Conservation (phyloP, 2,329 filamentous ascomycete species). For the Grosmannia serpens region DNA sequence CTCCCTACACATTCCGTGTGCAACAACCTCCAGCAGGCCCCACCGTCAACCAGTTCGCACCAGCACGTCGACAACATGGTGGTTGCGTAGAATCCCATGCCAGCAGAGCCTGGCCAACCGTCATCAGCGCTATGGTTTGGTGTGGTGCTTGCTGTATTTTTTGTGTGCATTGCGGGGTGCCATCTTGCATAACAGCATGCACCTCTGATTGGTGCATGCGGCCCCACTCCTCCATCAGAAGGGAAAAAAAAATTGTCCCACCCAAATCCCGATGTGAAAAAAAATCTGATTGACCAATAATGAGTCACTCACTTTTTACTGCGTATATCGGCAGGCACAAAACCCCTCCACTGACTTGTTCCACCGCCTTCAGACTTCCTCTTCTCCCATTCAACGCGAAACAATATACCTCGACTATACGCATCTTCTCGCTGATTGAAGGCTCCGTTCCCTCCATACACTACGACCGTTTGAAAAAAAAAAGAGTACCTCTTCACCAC, state of each 20-base stretch:
- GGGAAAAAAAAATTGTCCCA: not conserved
- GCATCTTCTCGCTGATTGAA: not conserved
- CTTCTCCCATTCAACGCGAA: not conserved
- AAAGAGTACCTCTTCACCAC: not conserved
- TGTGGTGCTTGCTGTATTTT: not conserved
- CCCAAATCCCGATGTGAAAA: not conserved
- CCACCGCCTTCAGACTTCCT: conserved; percentile 4
- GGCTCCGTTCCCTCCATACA: not conserved
- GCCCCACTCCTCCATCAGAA: not conserved
- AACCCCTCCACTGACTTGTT: conserved; percentile 1
- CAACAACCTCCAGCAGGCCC: no score
- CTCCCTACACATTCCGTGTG: no score
- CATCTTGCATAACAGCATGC: not conserved
- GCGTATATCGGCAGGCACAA: conserved; percentile 10
- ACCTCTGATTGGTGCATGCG: not conserved
- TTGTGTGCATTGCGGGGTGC: not conserved
- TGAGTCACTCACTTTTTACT: conserved; percentile 9
- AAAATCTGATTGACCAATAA: conserved; percentile 13
- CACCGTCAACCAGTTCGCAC: no score
- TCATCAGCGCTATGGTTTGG: not conserved
- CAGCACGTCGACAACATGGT: no score
- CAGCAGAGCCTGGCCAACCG: not conserved
- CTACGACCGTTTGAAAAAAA: not conserved
- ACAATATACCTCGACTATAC: not conserved
- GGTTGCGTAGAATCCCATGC: no score